Evolutionary conservation across 2,329 filamentous ascomycete species (phyloP), one percentile per base, ranked within the genome.

Genomic region (Boeremia lycopersici): DNA sequence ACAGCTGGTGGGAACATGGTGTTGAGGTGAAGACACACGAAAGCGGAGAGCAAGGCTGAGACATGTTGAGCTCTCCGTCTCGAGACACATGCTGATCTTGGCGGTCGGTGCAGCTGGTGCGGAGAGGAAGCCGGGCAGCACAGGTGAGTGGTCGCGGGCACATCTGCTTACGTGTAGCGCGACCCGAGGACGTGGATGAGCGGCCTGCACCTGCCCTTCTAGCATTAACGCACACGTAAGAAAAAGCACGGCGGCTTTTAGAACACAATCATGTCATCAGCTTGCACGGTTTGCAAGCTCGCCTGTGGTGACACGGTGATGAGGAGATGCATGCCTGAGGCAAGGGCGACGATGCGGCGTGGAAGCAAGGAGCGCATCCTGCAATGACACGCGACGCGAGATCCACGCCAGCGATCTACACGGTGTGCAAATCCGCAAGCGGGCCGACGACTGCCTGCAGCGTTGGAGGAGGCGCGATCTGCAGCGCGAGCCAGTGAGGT

Each of bases 91-190:
- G 51, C 19, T 29, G 41, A 10, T 36, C 8, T 34, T 38, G 46
- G 46, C 11, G 13, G 23, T 40, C 19, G 36, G 11, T 43, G 10
- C 10, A 35, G 51, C n/a, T 30, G 23, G 19, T 45, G 39, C 40
- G 43, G 52, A 48, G 43, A n/a, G 31, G 10, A 35, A 35, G 36
- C 36, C 30, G 49, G 31, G 39, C 13, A 6, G 7, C 8, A 17
- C 44, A n/a, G 46, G 34, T 48, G 48, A 35, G 35, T 56, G 55
- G 48, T 46, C 41, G 48, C 44, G 58, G 57, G 17, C 39, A 39
- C 13, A 29, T 36, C 57, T 59, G 57, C 46, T 62, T 65, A 56
- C 50, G 57, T 62, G 53, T 57, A 56, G 28, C 36, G 40, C 30
- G 42, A 48, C 36, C 56, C 57, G 59, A 48, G 45, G n/a, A 43